phyloP scores from a whole-genome alignment of 768 basidiomycete species.

The Collybia nuda region DNA sequence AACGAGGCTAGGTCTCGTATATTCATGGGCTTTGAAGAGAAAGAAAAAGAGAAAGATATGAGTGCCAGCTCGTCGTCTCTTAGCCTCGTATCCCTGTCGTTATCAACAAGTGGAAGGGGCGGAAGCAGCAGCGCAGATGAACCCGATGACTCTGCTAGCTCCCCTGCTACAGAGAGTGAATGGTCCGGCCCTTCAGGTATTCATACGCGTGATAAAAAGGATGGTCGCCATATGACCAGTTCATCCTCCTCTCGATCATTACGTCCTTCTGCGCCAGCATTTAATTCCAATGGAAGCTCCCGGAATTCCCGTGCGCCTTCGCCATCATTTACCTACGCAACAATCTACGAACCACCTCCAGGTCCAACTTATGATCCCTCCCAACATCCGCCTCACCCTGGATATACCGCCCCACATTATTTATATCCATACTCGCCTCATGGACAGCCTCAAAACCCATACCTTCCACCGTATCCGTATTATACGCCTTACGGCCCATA shows the following conservation, averaged over 20 bases:
- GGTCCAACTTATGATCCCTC: constrained; percentile 48
- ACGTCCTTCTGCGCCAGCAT: constrained; percentile 49
- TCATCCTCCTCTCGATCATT: constrained; percentile 63
- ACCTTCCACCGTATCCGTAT: constrained; percentile 41
- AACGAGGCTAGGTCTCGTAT: constrained; percentile 84
- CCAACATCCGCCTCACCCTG: constrained; percentile 39
- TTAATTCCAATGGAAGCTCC: constrained; percentile 56
- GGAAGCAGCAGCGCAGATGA: constrained; percentile 65
- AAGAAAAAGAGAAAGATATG: constrained; percentile 67
- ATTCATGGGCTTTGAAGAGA: constrained; percentile 82
- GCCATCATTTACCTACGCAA: constrained; percentile 73
- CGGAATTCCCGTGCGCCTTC: constrained; percentile 75
- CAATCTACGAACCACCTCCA: constrained; percentile 64
- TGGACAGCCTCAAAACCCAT: constrained; percentile 36
- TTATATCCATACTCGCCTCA: constrained; percentile 50
- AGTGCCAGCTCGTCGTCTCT: constrained; percentile 77
- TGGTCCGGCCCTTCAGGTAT: constrained; percentile 61
- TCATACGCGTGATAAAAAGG: constrained; percentile 55
- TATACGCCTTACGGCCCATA: constrained; percentile 37
- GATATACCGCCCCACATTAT: constrained; percentile 50
- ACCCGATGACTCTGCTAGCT: constrained; percentile 66
- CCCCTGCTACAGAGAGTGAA: constrained; percentile 79
- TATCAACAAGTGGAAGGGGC: constrained; percentile 46
- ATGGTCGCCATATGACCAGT: constrained; percentile 45
- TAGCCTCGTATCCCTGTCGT: constrained; percentile 69